These are phyloP conservation scores for Solanum commersonii DNA, from an alignment of 257 asterid genomes.

Conservation along the genomic window DNA sequence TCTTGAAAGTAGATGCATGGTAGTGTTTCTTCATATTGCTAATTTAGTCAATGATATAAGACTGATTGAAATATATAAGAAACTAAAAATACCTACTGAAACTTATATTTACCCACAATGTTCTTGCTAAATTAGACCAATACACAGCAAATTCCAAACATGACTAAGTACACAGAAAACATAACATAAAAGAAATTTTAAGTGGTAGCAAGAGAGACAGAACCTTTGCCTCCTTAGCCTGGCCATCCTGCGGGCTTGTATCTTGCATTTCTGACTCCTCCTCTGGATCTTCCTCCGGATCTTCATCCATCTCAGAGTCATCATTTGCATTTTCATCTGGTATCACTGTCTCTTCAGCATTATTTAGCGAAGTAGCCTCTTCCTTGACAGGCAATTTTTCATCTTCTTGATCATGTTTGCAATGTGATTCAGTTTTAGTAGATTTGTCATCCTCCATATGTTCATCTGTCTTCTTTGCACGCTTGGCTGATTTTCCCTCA, in stretches of 20 bases:
- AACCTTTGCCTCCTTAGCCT: conserved; percentile 39
- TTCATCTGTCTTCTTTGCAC: conserved; percentile 41
- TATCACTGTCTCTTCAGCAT: conserved; percentile 22
- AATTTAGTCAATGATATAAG: not conserved
- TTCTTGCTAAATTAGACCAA: not conserved
- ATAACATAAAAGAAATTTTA: not conserved
- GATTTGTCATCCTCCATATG: conserved; percentile 22
- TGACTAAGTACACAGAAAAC: not conserved
- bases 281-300: conserved; percentile 49
- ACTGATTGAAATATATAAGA: not conserved
- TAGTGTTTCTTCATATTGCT: not conserved
- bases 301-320: conserved; percentile 27
- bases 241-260: conserved; percentile 20
- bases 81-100: not conserved
- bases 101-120: not conserved
- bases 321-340: conserved; percentile 13
- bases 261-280: conserved; percentile 54
- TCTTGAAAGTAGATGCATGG: not conserved
- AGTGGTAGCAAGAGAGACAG: not conserved
- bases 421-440: conserved; percentile 5
- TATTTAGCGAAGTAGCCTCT: conserved; percentile 14
- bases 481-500: conserved; percentile 47
- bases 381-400: conserved; percentile 24
- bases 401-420: conserved; percentile 10
- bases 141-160: not conserved